Conservation (phyloP, 306 rosid species). For the Alnus rubra region DNA sequence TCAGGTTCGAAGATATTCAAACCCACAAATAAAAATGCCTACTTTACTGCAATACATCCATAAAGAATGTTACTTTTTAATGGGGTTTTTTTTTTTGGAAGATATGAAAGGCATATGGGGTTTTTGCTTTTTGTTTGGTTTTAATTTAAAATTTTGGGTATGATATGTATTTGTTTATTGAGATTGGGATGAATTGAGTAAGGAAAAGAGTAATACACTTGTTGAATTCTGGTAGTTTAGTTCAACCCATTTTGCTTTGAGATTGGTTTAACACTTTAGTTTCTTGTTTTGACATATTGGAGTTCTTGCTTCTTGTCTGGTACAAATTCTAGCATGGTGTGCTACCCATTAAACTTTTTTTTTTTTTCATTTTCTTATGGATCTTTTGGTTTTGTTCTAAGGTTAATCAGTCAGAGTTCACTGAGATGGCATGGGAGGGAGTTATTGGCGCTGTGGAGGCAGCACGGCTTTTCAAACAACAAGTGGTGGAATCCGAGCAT, state of each 20-base stretch:
- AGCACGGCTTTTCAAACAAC: slow-evolving; percentile 75
- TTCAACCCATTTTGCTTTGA: not conserved
- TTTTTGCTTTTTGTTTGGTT: not conserved
- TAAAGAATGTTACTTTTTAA: not conserved
- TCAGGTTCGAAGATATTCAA: slow-evolving; percentile 48
- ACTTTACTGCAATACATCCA: not conserved
- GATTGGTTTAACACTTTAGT: not conserved
- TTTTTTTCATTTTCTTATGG: not conserved
- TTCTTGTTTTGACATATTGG: not conserved
- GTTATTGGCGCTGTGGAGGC: slow-evolving; percentile 80
- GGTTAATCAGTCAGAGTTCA: slow-evolving; percentile 73
- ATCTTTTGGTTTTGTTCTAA: slow-evolving; percentile 23
- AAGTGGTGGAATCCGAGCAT: slow-evolving; percentile 91
- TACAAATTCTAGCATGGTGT: not conserved
- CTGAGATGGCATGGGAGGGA: slow-evolving; percentile 99
- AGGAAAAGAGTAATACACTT: not conserved
- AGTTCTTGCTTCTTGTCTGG: not conserved
- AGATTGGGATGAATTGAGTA: not conserved
- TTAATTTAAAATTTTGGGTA: too few species aligned
- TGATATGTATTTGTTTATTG: not conserved
- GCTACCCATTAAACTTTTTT: not conserved
- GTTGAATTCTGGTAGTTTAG: not conserved
- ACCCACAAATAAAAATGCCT: too few species aligned
- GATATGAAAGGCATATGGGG: not conserved
- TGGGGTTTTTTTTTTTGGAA: not conserved